Base-by-base conservation (phyloP, 2,329 filamentous ascomycete species). In the Anthostomella pinea region DNA sequence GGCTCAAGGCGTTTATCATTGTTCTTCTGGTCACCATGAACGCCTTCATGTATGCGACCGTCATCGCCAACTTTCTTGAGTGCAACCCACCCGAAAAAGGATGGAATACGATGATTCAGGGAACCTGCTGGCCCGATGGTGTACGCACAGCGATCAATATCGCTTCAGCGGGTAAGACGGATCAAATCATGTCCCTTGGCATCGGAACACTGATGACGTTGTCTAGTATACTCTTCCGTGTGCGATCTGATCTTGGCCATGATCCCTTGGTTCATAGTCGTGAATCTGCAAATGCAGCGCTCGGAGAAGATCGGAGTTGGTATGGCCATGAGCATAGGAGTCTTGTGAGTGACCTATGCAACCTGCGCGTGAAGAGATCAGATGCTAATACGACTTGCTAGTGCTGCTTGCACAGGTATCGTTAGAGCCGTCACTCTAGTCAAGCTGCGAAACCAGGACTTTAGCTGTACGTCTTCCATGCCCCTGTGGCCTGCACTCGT, bases 201-300 rank as follows among this genome's bases (percentile, higher is more conserved):
- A n/a, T n/a, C n/a, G n/a, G n/a, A n/a, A n/a, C n/a, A n/a, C n/a
- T n/a, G n/a, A n/a, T n/a, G n/a, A n/a, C n/a, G n/a, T n/a, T n/a
- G n/a, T n/a, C n/a, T n/a, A n/a, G n/a, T 47, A 1, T 57, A 52
- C 34, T 56, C 53, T 3, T 51, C 52, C 2, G 18, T 46, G 7
- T 47, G 51, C 22, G 56, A 61, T 41, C 55, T 60, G 7, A 26
- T 43, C 3, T 40, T 61, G 25, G 57, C 58, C 2, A 30, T 52
- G 18, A 31, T 61, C 3, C 57, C 58, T 0, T 61, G 58, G 57
- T 52, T 52, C 30, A 28, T 61, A 3, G 52, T 61, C 3, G 49
- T 49, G 40, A 44, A 52, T 6, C 43, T 60, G 31, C 50, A 54
- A 9, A 57, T 60, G 56, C 49, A 37, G 19, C 51, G 19, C n/a